These are phyloP conservation scores for Candida montana DNA, from an alignment of 805 yeast genomes.

Conservation along the genomic window DNA sequence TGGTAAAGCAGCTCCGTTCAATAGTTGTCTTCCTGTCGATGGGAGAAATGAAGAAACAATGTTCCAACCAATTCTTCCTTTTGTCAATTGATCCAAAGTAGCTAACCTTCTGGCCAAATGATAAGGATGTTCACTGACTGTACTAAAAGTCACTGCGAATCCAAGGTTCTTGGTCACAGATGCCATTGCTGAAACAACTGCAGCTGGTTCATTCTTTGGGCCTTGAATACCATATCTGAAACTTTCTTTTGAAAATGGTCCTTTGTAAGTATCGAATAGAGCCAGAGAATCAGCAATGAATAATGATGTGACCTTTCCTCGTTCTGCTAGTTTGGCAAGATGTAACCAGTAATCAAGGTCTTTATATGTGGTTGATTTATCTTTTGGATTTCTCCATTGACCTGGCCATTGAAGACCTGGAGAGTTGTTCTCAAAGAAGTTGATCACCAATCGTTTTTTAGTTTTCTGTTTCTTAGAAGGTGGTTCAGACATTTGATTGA, in stretches of 20 bases:
- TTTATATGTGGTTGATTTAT: conserved; percentile 3
- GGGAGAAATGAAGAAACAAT: no score
- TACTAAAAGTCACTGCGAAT: no score
- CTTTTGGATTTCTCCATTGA: conserved; percentile 8
- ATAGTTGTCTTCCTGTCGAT: no score
- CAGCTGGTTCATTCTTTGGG: no score
- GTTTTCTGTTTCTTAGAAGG: not conserved
- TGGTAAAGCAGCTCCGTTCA: no score
- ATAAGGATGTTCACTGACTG: no score
- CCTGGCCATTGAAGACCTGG: conserved; percentile 8
- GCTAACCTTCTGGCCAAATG: no score
- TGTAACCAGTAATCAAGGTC: conserved; percentile 30
- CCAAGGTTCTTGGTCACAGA: no score
- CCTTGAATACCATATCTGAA: conserved; percentile 27
- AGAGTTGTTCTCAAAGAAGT: conserved; percentile 34
- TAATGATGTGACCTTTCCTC: conserved; percentile 31
- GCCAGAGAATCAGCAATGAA: conserved; percentile 35
- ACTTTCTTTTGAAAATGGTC: conserved; percentile 7
- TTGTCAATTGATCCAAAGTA: no score
- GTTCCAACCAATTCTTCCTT: no score
- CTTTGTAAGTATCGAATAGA: conserved; percentile 32
- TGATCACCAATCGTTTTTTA: conserved; percentile 5
- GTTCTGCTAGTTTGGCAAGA: conserved; percentile 30
- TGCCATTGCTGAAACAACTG: no score
- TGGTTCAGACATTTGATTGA: not conserved